Percentiles rank a stretch among this genome's conserved stretches.
phyloP scores from a whole-genome alignment of 306 rosid species.

The apple (Malus domestica) region DNA sequence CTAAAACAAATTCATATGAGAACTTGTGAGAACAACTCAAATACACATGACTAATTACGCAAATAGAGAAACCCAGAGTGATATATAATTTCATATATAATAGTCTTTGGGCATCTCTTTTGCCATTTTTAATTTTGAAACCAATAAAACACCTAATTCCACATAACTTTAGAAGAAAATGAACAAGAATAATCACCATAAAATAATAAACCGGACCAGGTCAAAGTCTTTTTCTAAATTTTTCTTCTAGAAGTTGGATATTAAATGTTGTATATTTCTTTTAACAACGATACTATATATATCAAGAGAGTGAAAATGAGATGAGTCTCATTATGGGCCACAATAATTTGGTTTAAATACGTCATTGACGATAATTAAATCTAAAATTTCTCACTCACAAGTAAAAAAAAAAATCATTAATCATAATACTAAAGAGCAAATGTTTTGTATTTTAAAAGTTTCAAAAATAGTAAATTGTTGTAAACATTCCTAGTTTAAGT shows the following conservation, averaged over 20 bases:
- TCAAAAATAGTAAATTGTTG: too few species aligned
- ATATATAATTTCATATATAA: too few species aligned
- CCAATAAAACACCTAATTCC: neutral
- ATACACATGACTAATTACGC: neutral
- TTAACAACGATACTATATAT: too few species aligned
- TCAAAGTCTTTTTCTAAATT: neutral
- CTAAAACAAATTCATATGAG: too few species aligned
- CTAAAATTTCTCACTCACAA: accelerated
- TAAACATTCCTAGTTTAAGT: too few species aligned
- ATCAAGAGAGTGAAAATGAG: too few species aligned
- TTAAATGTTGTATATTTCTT: neutral
- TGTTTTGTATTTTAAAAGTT: too few species aligned
- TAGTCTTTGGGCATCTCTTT: neutral
- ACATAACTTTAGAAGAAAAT: neutral
- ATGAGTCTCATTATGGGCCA: accelerated
- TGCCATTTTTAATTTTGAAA: neutral
- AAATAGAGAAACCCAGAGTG: too few species aligned
- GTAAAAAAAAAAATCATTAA: too few species aligned
- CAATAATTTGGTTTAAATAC: too few species aligned
- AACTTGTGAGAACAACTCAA: too few species aligned
- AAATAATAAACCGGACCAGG: neutral
- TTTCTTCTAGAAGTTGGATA: neutral
- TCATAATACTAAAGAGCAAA: too few species aligned
- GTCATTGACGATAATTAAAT: accelerated
- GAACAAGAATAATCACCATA: neutral